Base-by-base conservation (phyloP, 768 basidiomycete genomes). In the Calocybe indica region DNA sequence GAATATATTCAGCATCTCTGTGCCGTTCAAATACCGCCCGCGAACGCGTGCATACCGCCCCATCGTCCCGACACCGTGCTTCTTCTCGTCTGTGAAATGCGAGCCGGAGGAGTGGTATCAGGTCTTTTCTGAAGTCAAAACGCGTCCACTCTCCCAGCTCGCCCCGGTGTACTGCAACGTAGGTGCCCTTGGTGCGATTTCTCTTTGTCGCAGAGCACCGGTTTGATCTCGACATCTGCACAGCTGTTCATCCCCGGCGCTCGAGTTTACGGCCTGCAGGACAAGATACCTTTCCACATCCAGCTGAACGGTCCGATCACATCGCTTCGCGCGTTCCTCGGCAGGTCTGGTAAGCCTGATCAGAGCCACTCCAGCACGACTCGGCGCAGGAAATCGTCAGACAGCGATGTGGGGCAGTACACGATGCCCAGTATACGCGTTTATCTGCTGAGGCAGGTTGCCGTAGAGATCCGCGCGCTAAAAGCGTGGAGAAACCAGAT, bases 51-150 rank as follows among this genome's bases (percentile, higher is more conserved):
- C 85, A 0, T 67, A 69, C 45, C 68, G 74, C 9, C 78, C 83
- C 3, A 76, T 83, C 35, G 57, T 79, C 9, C 60, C 70, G 1
- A 64, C 64, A 9, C 64, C 72, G 0, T 63, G 71, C 22, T 81
- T 86, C 57, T 70, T 82, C 50, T 74, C 76, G 0, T 74, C 76
- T 2, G 60, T 87, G 47, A 85, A 85, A 58, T 65, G 71, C 0
- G 67, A 73, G 3, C 83, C 85, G 6, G 84, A 84, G 56, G 85
- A 86, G 57, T 87, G 82, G 81, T 69, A 62, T 57, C 83, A 75
- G 58, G 71, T 56, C 6, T 62, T 67, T 9, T 69, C 72, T 29
- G 58, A 59, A n/a, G 58, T 84, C 55, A 61, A 69, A 38, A 66
- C 68, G 29, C 65, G 69, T 12, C 51, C 58, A 13, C 54, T 56